phyloP scores from a whole-genome alignment of 768 basidiomycete genomes.

The Xerocomellus dryophilus region DNA sequence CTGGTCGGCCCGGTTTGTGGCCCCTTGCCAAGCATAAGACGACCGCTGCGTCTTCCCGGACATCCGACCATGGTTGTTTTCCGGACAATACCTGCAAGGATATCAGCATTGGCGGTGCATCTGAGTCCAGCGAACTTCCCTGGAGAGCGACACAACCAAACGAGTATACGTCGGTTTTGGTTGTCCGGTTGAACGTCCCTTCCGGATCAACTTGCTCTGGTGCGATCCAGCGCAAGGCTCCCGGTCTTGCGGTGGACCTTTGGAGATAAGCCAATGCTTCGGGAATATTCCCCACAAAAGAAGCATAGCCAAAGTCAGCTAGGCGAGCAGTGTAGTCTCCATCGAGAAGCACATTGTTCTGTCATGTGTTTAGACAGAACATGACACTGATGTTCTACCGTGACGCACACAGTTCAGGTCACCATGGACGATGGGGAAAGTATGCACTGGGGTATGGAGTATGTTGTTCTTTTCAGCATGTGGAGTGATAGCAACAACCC shows the following conservation, averaged over 20 bases:
- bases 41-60: background rate
- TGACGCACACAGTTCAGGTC: constrained; percentile 8
- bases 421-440: constrained; percentile 17
- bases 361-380: background rate
- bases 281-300: constrained; percentile 15
- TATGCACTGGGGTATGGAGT: constrained; percentile 9
- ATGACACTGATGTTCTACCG: background rate
- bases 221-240: background rate
- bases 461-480: background rate
- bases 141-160: constrained; percentile 32
- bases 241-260: constrained; percentile 27
- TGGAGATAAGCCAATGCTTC: constrained; percentile 9
- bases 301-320: constrained; percentile 43
- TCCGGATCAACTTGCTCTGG: constrained; percentile 5
- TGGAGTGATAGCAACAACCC: background rate
- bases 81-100: constrained; percentile 7
- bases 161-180: constrained; percentile 15
- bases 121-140: constrained; percentile 20
- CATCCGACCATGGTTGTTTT: constrained; percentile 7
- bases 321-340: constrained; percentile 34
- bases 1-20: constrained; percentile 3
- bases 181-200: background rate
- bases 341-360: constrained; percentile 25
- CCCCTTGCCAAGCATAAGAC: constrained; percentile 6
- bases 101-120: background rate